These are phyloP conservation scores for Cladosporium phlei DNA, from an alignment of 2,329 filamentous ascomycete genomes.

Conservation along the genomic window DNA sequence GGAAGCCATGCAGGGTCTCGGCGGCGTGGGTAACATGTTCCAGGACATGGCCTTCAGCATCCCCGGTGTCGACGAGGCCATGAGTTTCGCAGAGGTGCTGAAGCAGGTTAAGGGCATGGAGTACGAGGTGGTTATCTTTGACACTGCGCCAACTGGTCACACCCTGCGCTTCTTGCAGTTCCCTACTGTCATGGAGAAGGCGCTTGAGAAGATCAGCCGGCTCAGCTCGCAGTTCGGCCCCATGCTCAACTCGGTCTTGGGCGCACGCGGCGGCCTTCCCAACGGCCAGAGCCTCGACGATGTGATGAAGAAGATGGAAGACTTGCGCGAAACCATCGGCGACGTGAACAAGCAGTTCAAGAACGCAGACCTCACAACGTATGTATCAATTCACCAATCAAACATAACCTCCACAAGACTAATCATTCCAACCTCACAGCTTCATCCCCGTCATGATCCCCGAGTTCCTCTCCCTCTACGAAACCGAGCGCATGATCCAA, in stretches of 20 bases:
- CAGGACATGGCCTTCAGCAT: slow-evolving; percentile 97
- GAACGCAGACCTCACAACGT: slow-evolving; percentile 83
- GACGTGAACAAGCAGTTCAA: slow-evolving; percentile 99
- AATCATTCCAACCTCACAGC: not conserved
- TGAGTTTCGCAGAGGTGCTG: slow-evolving; percentile 98
- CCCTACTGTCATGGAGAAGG: slow-evolving; percentile 95
- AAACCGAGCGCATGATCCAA: slow-evolving; percentile 99
- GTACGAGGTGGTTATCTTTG: slow-evolving; percentile 98
- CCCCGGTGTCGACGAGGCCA: slow-evolving; percentile 96
- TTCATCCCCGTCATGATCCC: slow-evolving; percentile 99
- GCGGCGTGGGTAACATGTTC: slow-evolving; percentile 88
- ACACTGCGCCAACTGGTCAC: slow-evolving; percentile 95
- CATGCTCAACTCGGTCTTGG: slow-evolving; percentile 89
- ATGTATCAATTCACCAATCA: not conserved
- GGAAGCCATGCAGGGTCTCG: slow-evolving; percentile 64
- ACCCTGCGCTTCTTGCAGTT: slow-evolving; percentile 98
- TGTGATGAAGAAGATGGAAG: slow-evolving; percentile 91
- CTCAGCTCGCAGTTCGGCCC: slow-evolving; percentile 92
- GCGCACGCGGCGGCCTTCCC: slow-evolving; percentile 69
- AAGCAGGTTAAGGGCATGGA: slow-evolving; percentile 99
- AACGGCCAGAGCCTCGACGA: slow-evolving; percentile 92
- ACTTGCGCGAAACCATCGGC: slow-evolving; percentile 82
- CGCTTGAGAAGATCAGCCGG: slow-evolving; percentile 92
- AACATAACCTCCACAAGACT: not conserved
- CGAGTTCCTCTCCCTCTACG: slow-evolving; percentile 93